Evolutionary conservation across 75 land plant species (phyloP).

Genomic region (Cryptomeria japonica): DNA sequence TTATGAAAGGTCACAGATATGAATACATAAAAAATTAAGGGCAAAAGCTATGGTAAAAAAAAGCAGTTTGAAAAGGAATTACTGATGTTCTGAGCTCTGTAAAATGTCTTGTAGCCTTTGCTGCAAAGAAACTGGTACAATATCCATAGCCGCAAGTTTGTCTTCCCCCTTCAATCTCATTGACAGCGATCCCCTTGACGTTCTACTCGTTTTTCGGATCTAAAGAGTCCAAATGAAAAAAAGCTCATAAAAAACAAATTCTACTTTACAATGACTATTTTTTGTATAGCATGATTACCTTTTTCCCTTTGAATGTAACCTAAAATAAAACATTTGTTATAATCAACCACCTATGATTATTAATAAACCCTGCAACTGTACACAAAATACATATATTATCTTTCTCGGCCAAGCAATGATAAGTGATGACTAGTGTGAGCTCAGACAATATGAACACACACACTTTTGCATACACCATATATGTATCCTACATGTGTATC

Average conservation of each 20-base stretch:
- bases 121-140: conserved; percentile 67
- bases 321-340: background rate
- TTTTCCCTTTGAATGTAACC: background rate
- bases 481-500: background rate
- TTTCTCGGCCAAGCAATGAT: too few species aligned
- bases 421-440: background rate
- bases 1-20: background rate
- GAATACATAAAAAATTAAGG: background rate
- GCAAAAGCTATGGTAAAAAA: background rate
- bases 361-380: too few species aligned
- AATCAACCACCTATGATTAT: background rate
- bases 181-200: conserved; percentile 69
- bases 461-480: background rate
- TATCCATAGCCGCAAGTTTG: conserved; percentile 88
- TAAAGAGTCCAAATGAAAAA: conserved; percentile 12
- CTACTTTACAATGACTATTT: background rate
- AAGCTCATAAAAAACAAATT: background rate
- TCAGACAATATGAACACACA: background rate
- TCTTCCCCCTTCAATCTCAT: conserved; percentile 83
- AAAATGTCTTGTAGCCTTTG: conserved; percentile 25
- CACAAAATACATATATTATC: too few species aligned
- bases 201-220: conserved; percentile 80
- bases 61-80: conserved; percentile 2
- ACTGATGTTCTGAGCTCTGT: conserved; percentile 19
- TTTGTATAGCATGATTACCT: background rate